Base-by-base conservation (phyloP, 108 stramenopile species). In the Pseudonitzschia delicatissima region DNA sequence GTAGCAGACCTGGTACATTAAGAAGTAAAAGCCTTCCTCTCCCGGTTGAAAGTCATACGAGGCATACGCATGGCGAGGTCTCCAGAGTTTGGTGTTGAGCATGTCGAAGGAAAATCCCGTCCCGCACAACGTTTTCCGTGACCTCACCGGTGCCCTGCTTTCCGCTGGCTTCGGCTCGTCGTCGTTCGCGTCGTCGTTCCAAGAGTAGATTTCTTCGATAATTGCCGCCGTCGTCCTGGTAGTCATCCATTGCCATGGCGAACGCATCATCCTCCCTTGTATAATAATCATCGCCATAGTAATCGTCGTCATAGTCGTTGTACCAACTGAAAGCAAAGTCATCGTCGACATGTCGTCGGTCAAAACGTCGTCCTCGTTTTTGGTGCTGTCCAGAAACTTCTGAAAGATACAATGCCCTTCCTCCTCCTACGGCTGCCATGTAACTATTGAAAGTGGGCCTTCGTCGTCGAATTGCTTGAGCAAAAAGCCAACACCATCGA, bases 11-110 rank as follows among this genome's bases (percentile, higher is more conserved):
- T 91, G 91, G 72, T 88, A 97, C 6, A 97, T 77, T 23, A 97
- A 76, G 71, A 92, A 94, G 80, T 97, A 97, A 5, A 95, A 71
- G 3, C 96, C 97, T 33, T 81, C 88, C 57, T 92, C 85, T 18
- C 64, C 62, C 11, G 63, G 61, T 15, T 71, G 51, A 60, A 91
- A 83, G 53, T 77, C 81, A 40, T 80, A 80, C 8, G 48, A 25
- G 17, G 77, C 77, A 2, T 23, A 34, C 12, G 75, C 48, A 5
- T 60, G 72, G 9, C 86, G 76, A 17, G 92, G 76, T 21, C 80
- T 78, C 77, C 85, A 75, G 23, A 66, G 68, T 21, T 81, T 77
- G 15, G 82, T 58, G 28, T 78, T 67, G 27, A 76, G 77, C 80
- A 93, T 82, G 17, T 82, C 81, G 4, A 93, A n/a, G 68, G 47